Percentiles rank a stretch among this genome's conserved stretches.
phyloP scores from a whole-genome alignment of 106 monocot genomes.

The Dendrobium officinale region DNA sequence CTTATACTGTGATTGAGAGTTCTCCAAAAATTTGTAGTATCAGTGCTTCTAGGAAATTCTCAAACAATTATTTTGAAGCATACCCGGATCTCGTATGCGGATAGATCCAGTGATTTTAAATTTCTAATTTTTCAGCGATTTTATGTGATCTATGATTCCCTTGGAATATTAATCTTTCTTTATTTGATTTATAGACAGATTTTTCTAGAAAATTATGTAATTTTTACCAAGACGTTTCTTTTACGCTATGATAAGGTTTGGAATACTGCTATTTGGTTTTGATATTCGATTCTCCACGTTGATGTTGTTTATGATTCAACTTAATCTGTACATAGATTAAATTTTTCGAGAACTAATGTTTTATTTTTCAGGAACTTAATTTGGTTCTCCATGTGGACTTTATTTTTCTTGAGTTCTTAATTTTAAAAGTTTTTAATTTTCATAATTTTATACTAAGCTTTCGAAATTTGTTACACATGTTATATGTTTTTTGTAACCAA shows the following conservation, averaged over 20 bases:
- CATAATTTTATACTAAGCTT: no score
- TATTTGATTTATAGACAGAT: background rate
- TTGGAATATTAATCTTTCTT: background rate
- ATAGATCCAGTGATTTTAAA: background rate
- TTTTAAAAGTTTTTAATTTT: no score
- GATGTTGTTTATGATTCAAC: background rate
- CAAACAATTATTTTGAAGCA: background rate
- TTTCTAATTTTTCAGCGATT: background rate
- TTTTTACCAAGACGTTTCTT: background rate
- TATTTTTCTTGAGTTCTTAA: no score
- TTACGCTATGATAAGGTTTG: background rate
- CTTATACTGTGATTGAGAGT: background rate
- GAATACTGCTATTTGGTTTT: background rate
- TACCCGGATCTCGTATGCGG: background rate
- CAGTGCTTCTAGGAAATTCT: background rate
- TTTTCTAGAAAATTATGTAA: background rate
- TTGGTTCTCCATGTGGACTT: no score
- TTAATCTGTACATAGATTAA: background rate
- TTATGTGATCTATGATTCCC: background rate
- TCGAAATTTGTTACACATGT: no score
- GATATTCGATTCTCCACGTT: background rate
- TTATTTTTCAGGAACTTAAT: no score
- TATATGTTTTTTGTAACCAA: background rate
- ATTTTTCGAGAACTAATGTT: no score
- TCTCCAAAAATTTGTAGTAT: background rate